These are phyloP conservation scores for Ramaria sp. DNA, from an alignment of 768 basidiomycete genomes.

Conservation along the genomic window DNA sequence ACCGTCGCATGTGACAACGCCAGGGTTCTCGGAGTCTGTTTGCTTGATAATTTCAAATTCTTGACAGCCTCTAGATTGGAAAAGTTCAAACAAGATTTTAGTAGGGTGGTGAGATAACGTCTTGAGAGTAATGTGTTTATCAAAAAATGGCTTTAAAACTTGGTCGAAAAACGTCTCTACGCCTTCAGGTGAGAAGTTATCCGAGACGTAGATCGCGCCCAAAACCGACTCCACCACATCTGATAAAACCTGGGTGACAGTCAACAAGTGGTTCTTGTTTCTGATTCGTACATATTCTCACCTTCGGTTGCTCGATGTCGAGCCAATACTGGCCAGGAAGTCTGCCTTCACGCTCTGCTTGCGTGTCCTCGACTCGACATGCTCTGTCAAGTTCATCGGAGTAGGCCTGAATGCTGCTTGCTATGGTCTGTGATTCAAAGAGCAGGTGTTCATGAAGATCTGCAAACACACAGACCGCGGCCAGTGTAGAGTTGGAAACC, in stretches of 20 bases:
- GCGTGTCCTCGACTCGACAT: constrained; percentile 30
- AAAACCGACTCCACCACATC: constrained; percentile 74
- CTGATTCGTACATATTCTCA: constrained; percentile 16
- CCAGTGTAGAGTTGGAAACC: constrained; percentile 74
- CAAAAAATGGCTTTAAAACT: constrained; percentile 67
- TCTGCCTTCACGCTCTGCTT: constrained; percentile 38
- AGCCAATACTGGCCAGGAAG: constrained; percentile 67
- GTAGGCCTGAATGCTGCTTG: constrained; percentile 43
- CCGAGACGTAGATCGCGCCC: constrained; percentile 71
- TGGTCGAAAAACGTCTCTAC: constrained; percentile 55
- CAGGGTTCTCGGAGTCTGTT: constrained; percentile 22
- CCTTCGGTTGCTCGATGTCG: constrained; percentile 70
- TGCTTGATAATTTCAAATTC: constrained; percentile 46
- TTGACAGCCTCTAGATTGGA: constrained; percentile 64
- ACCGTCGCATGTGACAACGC: constrained; percentile 42
- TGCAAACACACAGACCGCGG: constrained; percentile 61
- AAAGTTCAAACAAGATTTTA: constrained; percentile 58
- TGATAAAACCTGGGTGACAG: constrained; percentile 45
- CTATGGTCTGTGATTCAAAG: constrained; percentile 43
- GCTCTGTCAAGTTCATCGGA: constrained; percentile 32
- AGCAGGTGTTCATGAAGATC: constrained; percentile 54
- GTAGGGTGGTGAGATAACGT: constrained; percentile 72
- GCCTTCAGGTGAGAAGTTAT: constrained; percentile 52
- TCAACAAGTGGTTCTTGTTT: neutral
- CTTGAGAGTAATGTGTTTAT: constrained; percentile 60